phyloP scores from a whole-genome alignment of 352 stramenopile species.

The Peronospora belbahrii region DNA sequence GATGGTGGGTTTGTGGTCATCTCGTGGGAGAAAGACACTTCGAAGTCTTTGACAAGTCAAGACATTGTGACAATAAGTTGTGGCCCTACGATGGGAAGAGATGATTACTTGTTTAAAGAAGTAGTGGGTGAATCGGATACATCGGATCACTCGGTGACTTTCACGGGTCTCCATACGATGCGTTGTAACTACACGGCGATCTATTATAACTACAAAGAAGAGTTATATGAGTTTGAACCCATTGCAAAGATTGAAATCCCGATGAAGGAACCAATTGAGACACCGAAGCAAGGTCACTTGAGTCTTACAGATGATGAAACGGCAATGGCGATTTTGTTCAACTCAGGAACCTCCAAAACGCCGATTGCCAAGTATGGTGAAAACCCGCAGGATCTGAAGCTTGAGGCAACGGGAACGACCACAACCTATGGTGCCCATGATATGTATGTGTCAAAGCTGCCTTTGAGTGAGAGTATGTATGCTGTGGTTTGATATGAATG shows the following conservation, averaged over 20 bases:
- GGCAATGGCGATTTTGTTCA: constrained; percentile 69
- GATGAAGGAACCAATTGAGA: constrained; percentile 44
- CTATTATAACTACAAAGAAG: constrained; percentile 43
- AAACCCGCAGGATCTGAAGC: constrained; percentile 16
- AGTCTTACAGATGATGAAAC: constrained; percentile 41
- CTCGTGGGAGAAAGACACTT: constrained; percentile 23
- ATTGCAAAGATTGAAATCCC: constrained; percentile 30
- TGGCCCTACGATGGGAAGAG: constrained; percentile 34
- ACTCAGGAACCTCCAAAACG: constrained; percentile 43
- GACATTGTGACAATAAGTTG: constrained; percentile 70
- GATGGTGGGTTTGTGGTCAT: constrained; percentile 52
- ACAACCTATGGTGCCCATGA: constrained; percentile 50
- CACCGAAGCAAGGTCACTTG: constrained; percentile 67
- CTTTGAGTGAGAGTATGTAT: background rate
- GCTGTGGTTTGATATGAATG: background rate
- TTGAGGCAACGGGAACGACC: constrained; percentile 27
- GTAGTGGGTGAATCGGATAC: constrained; percentile 23
- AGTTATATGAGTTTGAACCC: constrained; percentile 10
- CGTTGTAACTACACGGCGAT: constrained; percentile 55
- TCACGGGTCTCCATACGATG: constrained; percentile 62
- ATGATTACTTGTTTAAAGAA: constrained; percentile 39
- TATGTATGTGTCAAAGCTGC: constrained; percentile 26
- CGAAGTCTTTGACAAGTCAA: constrained; percentile 5
- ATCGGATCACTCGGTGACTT: constrained; percentile 38
- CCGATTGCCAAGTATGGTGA: constrained; percentile 40